A percentile compares a stretch with the other conserved stretches of the same genome.
Evolutionary conservation across 352 stramenopile genomes (phyloP).

Genomic region (Phytophthora foliorum): DNA sequence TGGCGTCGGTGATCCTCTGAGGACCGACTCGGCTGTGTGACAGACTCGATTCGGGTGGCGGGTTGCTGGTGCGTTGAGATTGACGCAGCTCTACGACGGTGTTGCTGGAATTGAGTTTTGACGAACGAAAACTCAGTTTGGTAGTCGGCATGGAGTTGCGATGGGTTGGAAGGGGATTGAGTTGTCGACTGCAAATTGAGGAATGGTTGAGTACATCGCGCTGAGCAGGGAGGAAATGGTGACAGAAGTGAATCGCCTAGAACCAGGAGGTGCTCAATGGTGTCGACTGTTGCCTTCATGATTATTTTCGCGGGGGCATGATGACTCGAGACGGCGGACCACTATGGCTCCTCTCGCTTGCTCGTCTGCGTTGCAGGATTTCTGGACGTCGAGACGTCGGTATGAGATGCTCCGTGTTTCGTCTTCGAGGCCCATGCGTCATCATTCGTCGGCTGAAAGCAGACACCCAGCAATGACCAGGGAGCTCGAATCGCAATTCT

Average conservation of each 20-base stretch:
- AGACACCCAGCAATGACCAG: too few relatives aligned
- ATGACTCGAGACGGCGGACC: constrained; percentile 28
- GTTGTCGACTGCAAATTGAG: constrained; percentile 14
- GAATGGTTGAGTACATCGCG: constrained; percentile 13
- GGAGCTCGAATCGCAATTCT: too few relatives aligned
- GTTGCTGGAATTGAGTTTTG: constrained; percentile 19
- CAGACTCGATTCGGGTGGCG: constrained; percentile 10
- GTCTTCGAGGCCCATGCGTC: neutral
- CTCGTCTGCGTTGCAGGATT: constrained; percentile 11
- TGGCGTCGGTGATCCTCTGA: constrained; percentile 11
- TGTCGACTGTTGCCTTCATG: constrained; percentile 21
- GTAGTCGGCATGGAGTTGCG: constrained; percentile 2
- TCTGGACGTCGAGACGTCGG: neutral
- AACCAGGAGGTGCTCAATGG: neutral
- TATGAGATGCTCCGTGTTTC: constrained; percentile 8
- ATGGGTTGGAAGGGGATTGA: neutral
- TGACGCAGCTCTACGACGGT: neutral
- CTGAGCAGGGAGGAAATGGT: neutral
- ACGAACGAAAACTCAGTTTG: constrained; percentile 5
- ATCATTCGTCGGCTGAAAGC: constrained; percentile 27
- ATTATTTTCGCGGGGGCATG: constrained; percentile 27
- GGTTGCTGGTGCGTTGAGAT: neutral
- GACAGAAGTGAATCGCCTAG: neutral
- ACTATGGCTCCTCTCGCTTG: constrained; percentile 16
- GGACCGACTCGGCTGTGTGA: constrained; percentile 16